Evolutionary conservation across 352 stramenopile species (phyloP), one percentile per base, ranked within the genome.

Genomic region (Globisporangium sylvaticum): DNA sequence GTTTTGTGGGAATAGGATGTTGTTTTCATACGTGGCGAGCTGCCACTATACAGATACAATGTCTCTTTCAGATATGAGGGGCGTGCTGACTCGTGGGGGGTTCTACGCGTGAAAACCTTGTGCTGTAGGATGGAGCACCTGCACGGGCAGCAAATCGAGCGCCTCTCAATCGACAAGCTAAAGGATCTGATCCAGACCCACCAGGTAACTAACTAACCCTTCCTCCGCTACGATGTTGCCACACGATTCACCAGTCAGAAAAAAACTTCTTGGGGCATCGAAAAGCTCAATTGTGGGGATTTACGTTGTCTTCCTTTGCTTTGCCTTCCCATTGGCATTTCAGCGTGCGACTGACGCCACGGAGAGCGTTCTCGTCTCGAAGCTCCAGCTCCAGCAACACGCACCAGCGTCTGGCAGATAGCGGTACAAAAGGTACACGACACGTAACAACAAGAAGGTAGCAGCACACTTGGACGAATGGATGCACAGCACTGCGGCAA

Each of bases 141-240:
- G 1, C 56, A 82, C 8, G 80, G 78, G 56, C 68, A 70, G 2
- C 50, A 64, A 3, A 69, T 92, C 27, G 79, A 87, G 52, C 32
- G 27, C 1, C 64, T 79, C 9, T 63, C 70, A 6, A 69, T 70
- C 29, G 74, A 81, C 0, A 64, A 73, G 0, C 69, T 91, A 8
- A 89, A 87, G 56, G 72, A 78, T 20, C 72, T 90, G 9, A 84
- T 91, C 58, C 77, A 89, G 39, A 70, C 76, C 27, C 80, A 91
- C 65, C 73, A 91, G 65, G 83, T 84, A 69, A 46, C n/a, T n/a
- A n/a, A n/a, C n/a, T n/a, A n/a, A n/a, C n/a, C n/a, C n/a, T n/a
- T n/a, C n/a, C n/a, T n/a, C n/a, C n/a, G n/a, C n/a, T n/a, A n/a
- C n/a, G n/a, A n/a, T n/a, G n/a, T 12, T 20, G 12, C 14, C 37